phyloP scores from a whole-genome alignment of 257 asterid genomes.

The Nyctanthes arbortristis region DNA sequence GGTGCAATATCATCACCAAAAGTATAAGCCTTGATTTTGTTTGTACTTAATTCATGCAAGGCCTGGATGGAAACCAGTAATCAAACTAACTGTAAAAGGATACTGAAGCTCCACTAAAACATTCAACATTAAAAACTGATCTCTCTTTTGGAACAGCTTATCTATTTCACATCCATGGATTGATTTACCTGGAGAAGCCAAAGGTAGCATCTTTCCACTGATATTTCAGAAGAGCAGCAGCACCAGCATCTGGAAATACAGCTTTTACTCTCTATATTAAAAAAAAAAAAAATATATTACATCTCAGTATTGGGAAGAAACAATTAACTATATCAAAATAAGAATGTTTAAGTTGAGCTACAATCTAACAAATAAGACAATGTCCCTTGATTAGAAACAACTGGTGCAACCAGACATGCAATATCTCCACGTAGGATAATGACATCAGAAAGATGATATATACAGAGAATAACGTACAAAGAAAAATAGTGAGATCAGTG shows the following conservation, averaged over 20 bases:
- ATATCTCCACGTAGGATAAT: neutral
- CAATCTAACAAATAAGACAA: neutral
- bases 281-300: constrained; percentile 29
- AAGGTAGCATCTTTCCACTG: constrained; percentile 92
- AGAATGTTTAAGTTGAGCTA: constrained; percentile 6
- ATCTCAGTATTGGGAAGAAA: constrained; percentile 27
- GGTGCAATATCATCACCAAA: neutral
- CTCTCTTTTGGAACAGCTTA: neutral
- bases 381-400: constrained; percentile 11
- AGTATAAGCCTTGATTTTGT: neutral
- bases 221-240: constrained; percentile 86
- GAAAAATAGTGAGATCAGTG: neutral
- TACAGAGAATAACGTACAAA: neutral
- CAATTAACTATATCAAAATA: neutral
- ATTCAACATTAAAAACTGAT: neutral
- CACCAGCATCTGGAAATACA: constrained; percentile 98
- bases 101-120: constrained; percentile 1
- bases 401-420: neutral
- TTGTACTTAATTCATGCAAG: neutral
- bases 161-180: neutral
- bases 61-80: neutral
- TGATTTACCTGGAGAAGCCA: constrained; percentile 71
- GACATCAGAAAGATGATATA: neutral
- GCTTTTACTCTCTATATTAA: constrained; percentile 90
- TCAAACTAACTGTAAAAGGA: neutral